Conservation (phyloP, 179 eudicot species). For the Spinacia oleracea region DNA sequence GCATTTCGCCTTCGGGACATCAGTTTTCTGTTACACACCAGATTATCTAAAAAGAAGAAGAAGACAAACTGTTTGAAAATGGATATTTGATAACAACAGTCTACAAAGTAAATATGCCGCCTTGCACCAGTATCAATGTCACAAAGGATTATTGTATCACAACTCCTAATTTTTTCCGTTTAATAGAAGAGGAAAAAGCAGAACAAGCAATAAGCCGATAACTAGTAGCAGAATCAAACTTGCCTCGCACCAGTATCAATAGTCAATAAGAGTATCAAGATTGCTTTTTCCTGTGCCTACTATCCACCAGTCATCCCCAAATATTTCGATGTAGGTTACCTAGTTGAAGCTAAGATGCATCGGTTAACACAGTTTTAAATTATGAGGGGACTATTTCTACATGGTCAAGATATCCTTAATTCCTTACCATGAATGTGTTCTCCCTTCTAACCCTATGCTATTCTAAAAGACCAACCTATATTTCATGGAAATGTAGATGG, state of each 20-base stretch:
- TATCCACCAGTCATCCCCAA: not conserved
- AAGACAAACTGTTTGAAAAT: not conserved
- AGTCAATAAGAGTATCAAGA: not conserved
- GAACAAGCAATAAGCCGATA: not conserved
- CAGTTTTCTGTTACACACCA: constrained; percentile 10
- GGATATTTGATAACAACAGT: not conserved
- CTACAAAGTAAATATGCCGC: not conserved
- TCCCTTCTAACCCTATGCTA: not conserved
- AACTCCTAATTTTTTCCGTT: not conserved
- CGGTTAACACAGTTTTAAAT: not conserved
- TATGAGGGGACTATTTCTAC: not conserved
- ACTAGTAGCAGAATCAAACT: not conserved
- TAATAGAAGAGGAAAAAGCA: not conserved
- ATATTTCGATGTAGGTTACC: not conserved
- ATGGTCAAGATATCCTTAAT: not conserved
- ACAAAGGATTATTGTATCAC: not conserved
- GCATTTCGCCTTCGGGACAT: constrained; percentile 74
- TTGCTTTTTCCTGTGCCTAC: not conserved
- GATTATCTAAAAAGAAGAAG: not conserved
- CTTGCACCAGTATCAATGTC: not conserved
- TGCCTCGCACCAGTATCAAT: not conserved
- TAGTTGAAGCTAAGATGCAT: not conserved
- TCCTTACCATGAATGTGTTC: not conserved
- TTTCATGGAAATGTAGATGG: not conserved
- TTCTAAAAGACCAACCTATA: not conserved